These are phyloP conservation scores for Tetracladium setigerum DNA, from an alignment of 495 filamentous ascomycete species.

Conservation along the genomic window DNA sequence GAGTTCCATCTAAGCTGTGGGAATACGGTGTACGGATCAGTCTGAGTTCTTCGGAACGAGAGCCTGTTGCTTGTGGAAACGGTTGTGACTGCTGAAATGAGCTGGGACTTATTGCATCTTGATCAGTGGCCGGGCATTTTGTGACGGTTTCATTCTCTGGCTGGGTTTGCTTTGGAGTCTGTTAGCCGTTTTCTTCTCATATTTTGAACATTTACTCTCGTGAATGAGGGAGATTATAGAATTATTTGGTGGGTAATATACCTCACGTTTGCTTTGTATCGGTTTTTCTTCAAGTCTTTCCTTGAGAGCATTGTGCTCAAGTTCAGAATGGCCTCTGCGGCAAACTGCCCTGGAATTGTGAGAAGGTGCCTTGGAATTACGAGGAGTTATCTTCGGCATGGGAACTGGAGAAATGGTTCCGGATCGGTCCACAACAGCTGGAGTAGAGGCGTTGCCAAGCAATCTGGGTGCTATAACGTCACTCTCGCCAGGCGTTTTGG, in stretches of 20 bases:
- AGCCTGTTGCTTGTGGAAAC: too few species aligned
- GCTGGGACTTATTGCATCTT: background rate
- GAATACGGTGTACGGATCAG: background rate
- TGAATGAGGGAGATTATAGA: slow-evolving; percentile 28
- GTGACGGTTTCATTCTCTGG: too few species aligned
- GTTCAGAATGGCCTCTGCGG: slow-evolving; percentile 14
- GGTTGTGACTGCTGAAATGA: background rate
- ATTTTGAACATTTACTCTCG: slow-evolving; percentile 27
- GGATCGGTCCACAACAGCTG: too few species aligned
- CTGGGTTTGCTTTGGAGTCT: slow-evolving; percentile 23
- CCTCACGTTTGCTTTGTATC: slow-evolving; percentile 27
- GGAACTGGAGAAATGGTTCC: background rate
- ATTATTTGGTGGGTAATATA: slow-evolving; percentile 27
- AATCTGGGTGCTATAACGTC: too few species aligned
- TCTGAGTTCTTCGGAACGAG: too few species aligned
- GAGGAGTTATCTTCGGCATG: slow-evolving; percentile 8
- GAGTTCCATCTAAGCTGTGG: slow-evolving; percentile 10
- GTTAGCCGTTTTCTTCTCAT: slow-evolving; percentile 21
- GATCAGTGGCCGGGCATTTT: background rate
- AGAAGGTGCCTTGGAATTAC: background rate
- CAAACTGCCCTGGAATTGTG: background rate
- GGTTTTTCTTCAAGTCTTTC: slow-evolving; percentile 16
- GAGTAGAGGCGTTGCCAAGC: too few species aligned
- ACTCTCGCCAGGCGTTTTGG: too few species aligned
- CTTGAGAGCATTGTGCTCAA: slow-evolving; percentile 21